Evolutionary conservation across 2,329 filamentous ascomycete species (phyloP), one percentile per base, ranked within the genome.

Genomic region (Aspergillus pseudonomiae): DNA sequence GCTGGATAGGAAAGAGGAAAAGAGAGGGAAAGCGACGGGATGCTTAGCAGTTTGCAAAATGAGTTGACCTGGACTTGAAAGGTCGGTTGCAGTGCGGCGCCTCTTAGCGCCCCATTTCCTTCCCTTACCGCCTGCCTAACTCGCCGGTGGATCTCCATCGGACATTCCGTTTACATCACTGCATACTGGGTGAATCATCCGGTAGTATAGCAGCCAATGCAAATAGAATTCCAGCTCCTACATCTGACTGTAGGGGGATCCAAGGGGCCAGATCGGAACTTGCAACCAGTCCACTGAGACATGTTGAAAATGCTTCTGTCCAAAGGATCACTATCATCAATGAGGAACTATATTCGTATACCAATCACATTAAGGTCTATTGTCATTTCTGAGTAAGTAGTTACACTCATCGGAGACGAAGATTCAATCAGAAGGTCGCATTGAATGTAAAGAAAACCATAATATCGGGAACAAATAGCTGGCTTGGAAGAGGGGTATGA

Each of bases 401-500:
- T 24, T 58, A 48, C 21, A 57, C 48, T 32, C 26, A 52, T 52
- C 48, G 9, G 19, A n/a, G 28, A 52, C 16, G 57, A 56, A 57
- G 53, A 41, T 16, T 59, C 30, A 52, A 52, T 41, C 43, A 61
- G n/a, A 16, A 55, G 41, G 52, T n/a, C 39, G 26, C 11, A 45
- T 11, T 7, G 10, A 26, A 36, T 60, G 43, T 61, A 52, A 63
- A 59, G 30, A 64, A 59, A 36, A 64, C 61, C 28, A 53, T 52
- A 61, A 57, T 43, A 45, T 41, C 28, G 12, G 52, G 34, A 32
- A 62, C 21, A 62, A 30, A 45, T 32, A 66, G 36, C 60, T 57
- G 58, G 50, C 61, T 60, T 39, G 54, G 61, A 63, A 54, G 53
- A 52, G 65, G 64, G 67, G 67, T 68, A 68, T 70, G 67, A 63